Evolutionary conservation across 345 rosid species (phyloP).

Genomic region (Camelina hispida): DNA sequence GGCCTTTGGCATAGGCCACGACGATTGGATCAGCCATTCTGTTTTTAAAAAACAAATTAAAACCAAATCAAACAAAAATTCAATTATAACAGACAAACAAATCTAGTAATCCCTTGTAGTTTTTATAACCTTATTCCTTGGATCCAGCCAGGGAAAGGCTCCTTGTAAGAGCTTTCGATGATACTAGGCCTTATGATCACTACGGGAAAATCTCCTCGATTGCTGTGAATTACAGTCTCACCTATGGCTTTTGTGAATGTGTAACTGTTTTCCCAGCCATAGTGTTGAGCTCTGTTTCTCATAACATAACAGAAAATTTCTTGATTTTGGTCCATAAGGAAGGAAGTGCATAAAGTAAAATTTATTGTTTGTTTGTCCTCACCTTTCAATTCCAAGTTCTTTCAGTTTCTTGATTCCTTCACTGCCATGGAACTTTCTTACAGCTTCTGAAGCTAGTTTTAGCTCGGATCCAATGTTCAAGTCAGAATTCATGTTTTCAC

Average conservation of each 20-base stretch:
- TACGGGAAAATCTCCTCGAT: conserved; percentile 54
- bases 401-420: conserved; percentile 42
- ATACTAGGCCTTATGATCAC: conserved; percentile 71
- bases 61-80: too few species aligned
- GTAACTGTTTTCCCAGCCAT: conserved; percentile 87
- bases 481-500: conserved; percentile 19
- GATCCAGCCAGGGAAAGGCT: conserved; percentile 90
- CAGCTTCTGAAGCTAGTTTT: conserved; percentile 43
- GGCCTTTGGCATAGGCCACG: conserved; percentile 48
- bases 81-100: too few species aligned
- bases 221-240: conserved; percentile 57
- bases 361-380: background rate
- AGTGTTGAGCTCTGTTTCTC: conserved; percentile 58
- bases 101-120: background rate
- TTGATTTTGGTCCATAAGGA: background rate
- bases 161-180: conserved; percentile 72
- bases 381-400: conserved; percentile 52
- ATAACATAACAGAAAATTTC: background rate
- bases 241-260: conserved; percentile 94
- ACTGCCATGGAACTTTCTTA: conserved; percentile 22
- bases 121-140: conserved; percentile 57
- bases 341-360: background rate
- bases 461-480: conserved; percentile 51
- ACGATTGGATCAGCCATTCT: conserved; percentile 51
- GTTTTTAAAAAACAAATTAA: background rate